Conservation (phyloP, 148 eudicot species). For the Pharnaceum exiguum region DNA sequence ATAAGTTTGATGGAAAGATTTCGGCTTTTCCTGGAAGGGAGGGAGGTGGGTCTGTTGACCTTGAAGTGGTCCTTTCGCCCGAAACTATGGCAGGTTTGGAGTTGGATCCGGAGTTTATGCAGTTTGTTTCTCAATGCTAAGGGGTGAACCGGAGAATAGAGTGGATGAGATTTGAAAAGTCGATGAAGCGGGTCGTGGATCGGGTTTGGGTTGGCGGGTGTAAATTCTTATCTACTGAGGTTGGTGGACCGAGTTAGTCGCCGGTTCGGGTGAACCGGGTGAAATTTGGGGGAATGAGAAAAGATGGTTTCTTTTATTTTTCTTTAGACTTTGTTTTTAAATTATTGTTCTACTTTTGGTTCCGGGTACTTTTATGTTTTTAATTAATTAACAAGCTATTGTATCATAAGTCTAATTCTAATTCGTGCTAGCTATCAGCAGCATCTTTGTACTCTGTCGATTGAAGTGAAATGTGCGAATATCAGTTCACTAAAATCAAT, state of each 20-base stretch:
- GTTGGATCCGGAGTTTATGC: conserved; percentile 72
- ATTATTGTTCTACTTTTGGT: too few species aligned
- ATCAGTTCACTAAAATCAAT: too few species aligned
- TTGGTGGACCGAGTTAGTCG: too few species aligned
- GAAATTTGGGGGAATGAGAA: too few species aligned
- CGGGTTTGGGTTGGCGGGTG: neutral
- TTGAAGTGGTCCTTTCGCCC: conserved; percentile 68
- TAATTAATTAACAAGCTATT: neutral
- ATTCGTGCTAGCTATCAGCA: conserved; percentile 1
- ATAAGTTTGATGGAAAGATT: conserved; percentile 88
- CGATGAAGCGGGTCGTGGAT: neutral
- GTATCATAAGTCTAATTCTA: conserved; percentile 28
- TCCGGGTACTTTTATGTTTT: neutral
- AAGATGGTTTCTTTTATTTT: neutral
- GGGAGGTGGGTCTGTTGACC: conserved; percentile 70
- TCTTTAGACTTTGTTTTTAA: neutral
- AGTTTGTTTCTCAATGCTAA: conserved; percentile 40
- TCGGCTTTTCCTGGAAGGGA: conserved; percentile 85
- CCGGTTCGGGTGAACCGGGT: too few species aligned
- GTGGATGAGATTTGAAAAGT: neutral
- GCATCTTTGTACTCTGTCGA: neutral
- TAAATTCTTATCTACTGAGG: too few species aligned
- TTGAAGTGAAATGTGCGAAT: too few species aligned
- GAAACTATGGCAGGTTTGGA: conserved; percentile 67
- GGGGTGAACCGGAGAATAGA: neutral